Conservation (phyloP, 139 green algal species). For the Ettlia oleoabundans region DNA sequence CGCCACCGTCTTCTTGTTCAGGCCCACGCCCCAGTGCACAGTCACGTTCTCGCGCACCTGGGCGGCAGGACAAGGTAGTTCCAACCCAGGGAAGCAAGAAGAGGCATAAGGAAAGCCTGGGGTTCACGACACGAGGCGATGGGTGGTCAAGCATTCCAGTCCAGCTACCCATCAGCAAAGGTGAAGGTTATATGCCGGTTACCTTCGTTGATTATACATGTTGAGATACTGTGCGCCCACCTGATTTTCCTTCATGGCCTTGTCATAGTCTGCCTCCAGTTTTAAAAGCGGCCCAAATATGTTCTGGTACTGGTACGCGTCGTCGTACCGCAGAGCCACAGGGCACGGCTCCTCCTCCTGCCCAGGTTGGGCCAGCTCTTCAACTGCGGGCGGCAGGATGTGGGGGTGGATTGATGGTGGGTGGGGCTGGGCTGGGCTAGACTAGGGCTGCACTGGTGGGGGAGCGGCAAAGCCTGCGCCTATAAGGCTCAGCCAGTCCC, state of each 20-base stretch:
- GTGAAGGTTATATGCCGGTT: no score
- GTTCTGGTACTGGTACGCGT: slow-evolving; percentile 91
- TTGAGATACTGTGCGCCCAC: neutral
- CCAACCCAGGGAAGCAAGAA: neutral
- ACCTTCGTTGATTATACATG: no score
- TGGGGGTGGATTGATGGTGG: no score
- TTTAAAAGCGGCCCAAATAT: slow-evolving; percentile 88
- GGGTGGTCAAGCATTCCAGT: no score
- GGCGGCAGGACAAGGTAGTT: no score
- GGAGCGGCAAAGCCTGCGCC: neutral
- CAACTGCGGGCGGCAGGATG: no score
- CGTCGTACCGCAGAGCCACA: slow-evolving; percentile 92
- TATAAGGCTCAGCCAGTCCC: neutral
- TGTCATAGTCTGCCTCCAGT: slow-evolving; percentile 97
- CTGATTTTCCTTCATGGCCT: slow-evolving; percentile 89
- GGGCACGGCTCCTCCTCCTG: slow-evolving; percentile 78
- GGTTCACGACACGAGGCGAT: no score
- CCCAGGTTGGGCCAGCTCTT: slow-evolving; percentile 73
- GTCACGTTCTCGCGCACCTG: slow-evolving; percentile 78
- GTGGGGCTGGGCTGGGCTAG: no score
- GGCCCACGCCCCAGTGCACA: slow-evolving; percentile 90
- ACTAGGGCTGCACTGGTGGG: no score
- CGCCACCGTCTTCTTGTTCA: slow-evolving; percentile 91
- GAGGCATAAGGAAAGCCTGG: neutral
- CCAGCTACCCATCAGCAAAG: no score